Percentiles rank a stretch among this genome's conserved stretches.
Evolutionary conservation across 495 filamentous ascomycete species (phyloP).

Genomic region (Penicillium goetzii): DNA sequence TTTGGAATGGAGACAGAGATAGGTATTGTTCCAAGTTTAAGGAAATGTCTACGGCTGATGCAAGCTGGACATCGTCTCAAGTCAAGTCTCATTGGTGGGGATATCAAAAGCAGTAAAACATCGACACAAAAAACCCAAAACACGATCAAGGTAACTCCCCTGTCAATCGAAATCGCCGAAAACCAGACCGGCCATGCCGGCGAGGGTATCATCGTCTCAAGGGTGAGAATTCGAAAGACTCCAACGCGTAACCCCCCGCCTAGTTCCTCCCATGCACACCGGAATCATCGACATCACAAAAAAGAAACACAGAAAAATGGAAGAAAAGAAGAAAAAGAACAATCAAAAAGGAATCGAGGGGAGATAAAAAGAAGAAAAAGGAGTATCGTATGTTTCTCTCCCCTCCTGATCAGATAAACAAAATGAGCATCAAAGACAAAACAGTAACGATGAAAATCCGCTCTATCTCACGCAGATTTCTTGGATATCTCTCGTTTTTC

Average conservation of each 20-base stretch:
- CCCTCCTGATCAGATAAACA: constrained; percentile 11
- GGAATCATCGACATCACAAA: constrained; percentile 17
- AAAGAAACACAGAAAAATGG: constrained; percentile 15
- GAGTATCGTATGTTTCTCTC: constrained; percentile 6
- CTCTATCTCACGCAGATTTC: constrained; percentile 36
- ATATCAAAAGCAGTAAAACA: constrained; percentile 28
- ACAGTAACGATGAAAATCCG: constrained; percentile 15
- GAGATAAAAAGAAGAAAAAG: constrained; percentile 2
- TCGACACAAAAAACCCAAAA: constrained; percentile 20
- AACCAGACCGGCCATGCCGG: constrained; percentile 7
- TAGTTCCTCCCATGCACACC: constrained; percentile 24
- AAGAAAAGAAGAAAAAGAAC: constrained; percentile 7
- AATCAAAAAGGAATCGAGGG: constrained; percentile 2
- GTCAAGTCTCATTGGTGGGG: constrained; percentile 32
- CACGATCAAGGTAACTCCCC: constrained; percentile 13
- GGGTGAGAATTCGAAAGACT: constrained; percentile 13
- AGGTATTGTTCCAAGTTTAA: not conserved
- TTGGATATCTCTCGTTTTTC: constrained; percentile 44
- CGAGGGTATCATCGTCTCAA: constrained; percentile 20
- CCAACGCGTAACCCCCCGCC: constrained; percentile 9
- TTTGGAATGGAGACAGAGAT: not conserved
- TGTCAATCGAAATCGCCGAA: constrained; percentile 9
- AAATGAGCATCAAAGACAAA: constrained; percentile 17
- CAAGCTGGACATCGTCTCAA: constrained; percentile 18
- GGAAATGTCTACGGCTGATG: not conserved